A percentile compares a stretch with the other conserved stretches of the same genome.
Evolutionary conservation across 805 yeast species (phyloP).

Genomic region (Kazachstania martiniae): DNA sequence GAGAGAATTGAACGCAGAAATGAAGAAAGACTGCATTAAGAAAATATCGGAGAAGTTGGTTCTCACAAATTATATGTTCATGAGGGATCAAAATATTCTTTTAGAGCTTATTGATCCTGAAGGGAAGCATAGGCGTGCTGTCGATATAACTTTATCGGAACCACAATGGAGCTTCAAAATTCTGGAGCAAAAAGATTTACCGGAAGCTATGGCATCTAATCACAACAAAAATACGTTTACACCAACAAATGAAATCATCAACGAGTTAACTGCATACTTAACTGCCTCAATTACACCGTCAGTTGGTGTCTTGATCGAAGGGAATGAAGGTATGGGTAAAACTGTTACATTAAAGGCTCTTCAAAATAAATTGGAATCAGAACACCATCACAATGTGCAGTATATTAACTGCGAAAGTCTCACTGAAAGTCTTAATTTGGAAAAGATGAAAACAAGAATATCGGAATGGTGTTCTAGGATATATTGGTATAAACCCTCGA

Average conservation of each 20-base stretch:
- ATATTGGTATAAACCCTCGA: conserved; percentile 70
- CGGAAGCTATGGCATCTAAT: no score
- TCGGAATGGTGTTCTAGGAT: conserved; percentile 36
- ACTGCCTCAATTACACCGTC: conserved; percentile 14
- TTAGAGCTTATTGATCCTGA: conserved; percentile 8
- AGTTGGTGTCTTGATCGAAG: conserved; percentile 52
- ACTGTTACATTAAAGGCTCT: conserved; percentile 41
- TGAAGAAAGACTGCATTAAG: no score
- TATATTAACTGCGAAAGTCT: conserved; percentile 44
- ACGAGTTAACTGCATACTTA: conserved; percentile 7
- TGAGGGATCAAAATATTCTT: conserved; percentile 4
- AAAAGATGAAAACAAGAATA: conserved; percentile 33
- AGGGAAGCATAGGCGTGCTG: conserved; percentile 2
- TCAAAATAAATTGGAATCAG: conserved; percentile 10
- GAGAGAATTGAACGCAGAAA: neutral
- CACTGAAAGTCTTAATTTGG: conserved; percentile 15
- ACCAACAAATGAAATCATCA: neutral
- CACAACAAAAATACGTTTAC: no score
- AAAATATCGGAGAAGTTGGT: conserved; percentile 2
- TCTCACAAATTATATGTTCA: conserved; percentile 10
- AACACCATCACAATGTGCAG: conserved; percentile 31
- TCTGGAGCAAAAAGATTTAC: no score
- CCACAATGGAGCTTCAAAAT: no score
- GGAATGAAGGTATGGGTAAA: conserved; percentile 78
- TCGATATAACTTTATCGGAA: no score